Evolutionary conservation across 2,329 filamentous ascomycete genomes (phyloP).

Genomic region (Monosporascus cannonballus): DNA sequence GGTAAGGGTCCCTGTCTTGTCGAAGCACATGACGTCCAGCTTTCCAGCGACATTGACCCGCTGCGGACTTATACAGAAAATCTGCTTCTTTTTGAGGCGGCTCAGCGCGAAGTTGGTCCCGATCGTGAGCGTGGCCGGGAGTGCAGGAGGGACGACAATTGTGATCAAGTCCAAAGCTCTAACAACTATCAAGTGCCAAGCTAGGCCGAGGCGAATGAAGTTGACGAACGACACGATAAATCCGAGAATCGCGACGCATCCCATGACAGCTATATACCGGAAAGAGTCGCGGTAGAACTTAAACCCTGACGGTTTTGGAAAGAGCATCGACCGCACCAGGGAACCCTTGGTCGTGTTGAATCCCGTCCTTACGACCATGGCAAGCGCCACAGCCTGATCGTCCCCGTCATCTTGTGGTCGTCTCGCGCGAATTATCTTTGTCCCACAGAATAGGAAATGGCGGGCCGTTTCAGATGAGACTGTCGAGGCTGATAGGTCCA

Average conservation of each 20-base stretch:
- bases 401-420: conserved; percentile 80
- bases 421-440: conserved; percentile 86
- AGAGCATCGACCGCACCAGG: conserved; percentile 93
- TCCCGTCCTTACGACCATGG: conserved; percentile 86
- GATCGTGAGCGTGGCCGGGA: conserved; percentile 92
- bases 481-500: conserved; percentile 76
- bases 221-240: conserved; percentile 91
- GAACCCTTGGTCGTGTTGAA: conserved; percentile 98
- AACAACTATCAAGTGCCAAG: conserved; percentile 87
- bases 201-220: conserved; percentile 76
- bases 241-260: conserved; percentile 72
- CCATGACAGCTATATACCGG: conserved; percentile 97
- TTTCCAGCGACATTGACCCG: conserved; percentile 96
- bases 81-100: conserved; percentile 79
- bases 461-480: conserved; percentile 78
- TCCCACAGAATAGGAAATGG: conserved; percentile 90
- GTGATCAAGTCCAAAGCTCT: conserved; percentile 93
- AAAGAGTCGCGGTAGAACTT: conserved; percentile 98
- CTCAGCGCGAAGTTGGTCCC: conserved; percentile 91
- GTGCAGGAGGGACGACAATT: conserved; percentile 90
- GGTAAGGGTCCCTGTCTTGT: conserved; percentile 97
- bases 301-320: conserved; percentile 96
- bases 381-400: conserved; percentile 84
- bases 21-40: conserved; percentile 92
- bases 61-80: conserved; percentile 97